Percentiles rank a stretch among this genome's conserved stretches.
Conservation (phyloP, 805 yeast genomes). For the Torulaspora indica region DNA sequence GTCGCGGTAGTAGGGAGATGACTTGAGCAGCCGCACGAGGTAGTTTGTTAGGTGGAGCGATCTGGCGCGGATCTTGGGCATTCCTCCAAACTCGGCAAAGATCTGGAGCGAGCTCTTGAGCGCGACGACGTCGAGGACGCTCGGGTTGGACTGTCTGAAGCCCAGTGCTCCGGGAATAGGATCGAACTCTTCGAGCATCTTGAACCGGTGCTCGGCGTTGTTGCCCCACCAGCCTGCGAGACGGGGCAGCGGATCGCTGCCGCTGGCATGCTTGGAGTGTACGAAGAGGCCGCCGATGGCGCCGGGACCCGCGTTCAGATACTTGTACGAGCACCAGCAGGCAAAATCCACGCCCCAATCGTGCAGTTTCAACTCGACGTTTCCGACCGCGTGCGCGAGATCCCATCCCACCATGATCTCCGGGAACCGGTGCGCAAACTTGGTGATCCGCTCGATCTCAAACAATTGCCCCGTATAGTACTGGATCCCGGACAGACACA, state of each 20-base stretch:
- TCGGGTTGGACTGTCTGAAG: conserved; percentile 85
- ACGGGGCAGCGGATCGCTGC: conserved; percentile 47
- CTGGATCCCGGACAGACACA: conserved; percentile 84
- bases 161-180: conserved; percentile 86
- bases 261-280: conserved; percentile 39
- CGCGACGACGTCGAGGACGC: conserved; percentile 78
- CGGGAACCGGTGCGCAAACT: conserved; percentile 45
- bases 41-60: conserved; percentile 54
- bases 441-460: conserved; percentile 68
- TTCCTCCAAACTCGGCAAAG: conserved; percentile 59
- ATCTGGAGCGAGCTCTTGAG: conserved; percentile 61
- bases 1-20: conserved; percentile 45
- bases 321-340: conserved; percentile 90
- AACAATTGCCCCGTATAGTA: conserved; percentile 88
- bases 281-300: conserved; percentile 84
- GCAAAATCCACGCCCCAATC: conserved; percentile 94
- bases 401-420: conserved; percentile 83
- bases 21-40: conserved; percentile 45
- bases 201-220: conserved; percentile 60
- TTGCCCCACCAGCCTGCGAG: conserved; percentile 99
- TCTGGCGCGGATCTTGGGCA: conserved; percentile 50
- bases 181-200: conserved; percentile 71
- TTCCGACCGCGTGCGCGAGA: conserved; percentile 91
- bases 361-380: conserved; percentile 69
- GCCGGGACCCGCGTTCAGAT: conserved; percentile 90